Percentiles rank a stretch among this genome's conserved stretches.
Conservation (phyloP, 495 filamentous ascomycete species). For the Penicillium coprophilum region DNA sequence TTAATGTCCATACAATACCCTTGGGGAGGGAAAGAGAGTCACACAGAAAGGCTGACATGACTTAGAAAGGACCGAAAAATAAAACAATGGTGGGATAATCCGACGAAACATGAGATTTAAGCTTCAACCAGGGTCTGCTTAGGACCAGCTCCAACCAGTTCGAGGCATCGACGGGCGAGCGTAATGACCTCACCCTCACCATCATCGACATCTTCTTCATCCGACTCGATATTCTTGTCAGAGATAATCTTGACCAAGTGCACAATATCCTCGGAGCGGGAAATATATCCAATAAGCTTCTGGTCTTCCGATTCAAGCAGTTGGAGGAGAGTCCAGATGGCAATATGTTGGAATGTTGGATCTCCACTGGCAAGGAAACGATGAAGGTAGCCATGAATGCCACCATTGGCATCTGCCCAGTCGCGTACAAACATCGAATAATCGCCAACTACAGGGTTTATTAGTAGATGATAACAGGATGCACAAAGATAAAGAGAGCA, state of each 20-base stretch:
- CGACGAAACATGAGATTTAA: constrained; percentile 24
- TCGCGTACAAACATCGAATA: constrained; percentile 94
- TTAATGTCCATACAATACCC: constrained; percentile 42
- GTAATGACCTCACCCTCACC: constrained; percentile 94
- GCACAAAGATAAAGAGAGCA: not conserved
- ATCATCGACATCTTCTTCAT: constrained; percentile 85
- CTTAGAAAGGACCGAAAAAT: constrained; percentile 19
- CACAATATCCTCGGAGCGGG: constrained; percentile 83
- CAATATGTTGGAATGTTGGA: constrained; percentile 97
- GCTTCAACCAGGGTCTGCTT: constrained; percentile 58
- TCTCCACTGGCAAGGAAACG: constrained; percentile 93
- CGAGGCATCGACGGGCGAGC: constrained; percentile 83
- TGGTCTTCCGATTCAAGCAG: constrained; percentile 91
- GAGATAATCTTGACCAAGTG: constrained; percentile 87
- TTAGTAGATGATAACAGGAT: constrained; percentile 5
- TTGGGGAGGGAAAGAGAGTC: constrained; percentile 11
- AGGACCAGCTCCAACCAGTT: constrained; percentile 69
- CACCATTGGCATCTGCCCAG: constrained; percentile 89
- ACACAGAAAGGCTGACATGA: constrained; percentile 15
- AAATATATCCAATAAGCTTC: constrained; percentile 78
- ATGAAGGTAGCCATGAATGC: constrained; percentile 91
- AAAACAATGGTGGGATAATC: constrained; percentile 12
- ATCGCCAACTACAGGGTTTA: constrained; percentile 69
- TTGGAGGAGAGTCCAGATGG: constrained; percentile 96
- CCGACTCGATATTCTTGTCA: constrained; percentile 85